A percentile compares a stretch with the other conserved stretches of the same genome.
phyloP scores from a whole-genome alignment of 148 eudicot species.

The Rhododendron ferrugineum region DNA sequence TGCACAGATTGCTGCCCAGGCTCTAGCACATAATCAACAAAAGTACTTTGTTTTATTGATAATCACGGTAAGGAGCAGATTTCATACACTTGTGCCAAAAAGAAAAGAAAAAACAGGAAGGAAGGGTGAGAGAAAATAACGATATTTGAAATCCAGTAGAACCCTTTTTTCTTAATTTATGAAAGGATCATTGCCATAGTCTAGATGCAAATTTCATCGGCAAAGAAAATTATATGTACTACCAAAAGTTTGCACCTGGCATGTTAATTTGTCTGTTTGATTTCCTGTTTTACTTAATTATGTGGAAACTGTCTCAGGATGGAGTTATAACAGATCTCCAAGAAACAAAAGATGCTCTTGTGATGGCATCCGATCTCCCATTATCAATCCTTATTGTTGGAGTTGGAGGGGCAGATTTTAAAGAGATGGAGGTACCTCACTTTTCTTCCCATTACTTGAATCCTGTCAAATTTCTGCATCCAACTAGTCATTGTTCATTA shows the following conservation, averaged over 20 bases:
- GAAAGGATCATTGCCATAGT: background rate
- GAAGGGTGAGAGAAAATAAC: background rate
- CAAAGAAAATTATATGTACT: background rate
- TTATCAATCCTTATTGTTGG: conserved; percentile 95
- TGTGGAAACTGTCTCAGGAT: conserved; percentile 46
- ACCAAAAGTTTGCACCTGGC: background rate
- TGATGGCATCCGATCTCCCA: conserved; percentile 90
- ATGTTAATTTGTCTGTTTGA: background rate
- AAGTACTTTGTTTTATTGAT: conserved; percentile 85
- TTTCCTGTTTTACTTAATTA: background rate
- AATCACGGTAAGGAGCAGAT: conserved; percentile 62
- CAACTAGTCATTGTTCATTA: background rate
- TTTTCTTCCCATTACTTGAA: conserved; percentile 8
- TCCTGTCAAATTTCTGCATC: background rate
- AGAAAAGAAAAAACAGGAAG: background rate
- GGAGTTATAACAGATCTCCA: conserved; percentile 99
- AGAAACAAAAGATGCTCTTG: conserved; percentile 96
- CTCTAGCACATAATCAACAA: conserved; percentile 49
- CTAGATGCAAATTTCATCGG: background rate
- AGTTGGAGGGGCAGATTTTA: conserved; percentile 96
- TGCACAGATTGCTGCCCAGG: conserved; percentile 65
- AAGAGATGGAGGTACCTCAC: conserved; percentile 87
- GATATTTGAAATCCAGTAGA: background rate
- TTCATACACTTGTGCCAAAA: background rate
- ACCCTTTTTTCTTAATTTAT: background rate